Conservation (phyloP, 2,329 filamentous ascomycete genomes). For the Colletotrichum lini region DNA sequence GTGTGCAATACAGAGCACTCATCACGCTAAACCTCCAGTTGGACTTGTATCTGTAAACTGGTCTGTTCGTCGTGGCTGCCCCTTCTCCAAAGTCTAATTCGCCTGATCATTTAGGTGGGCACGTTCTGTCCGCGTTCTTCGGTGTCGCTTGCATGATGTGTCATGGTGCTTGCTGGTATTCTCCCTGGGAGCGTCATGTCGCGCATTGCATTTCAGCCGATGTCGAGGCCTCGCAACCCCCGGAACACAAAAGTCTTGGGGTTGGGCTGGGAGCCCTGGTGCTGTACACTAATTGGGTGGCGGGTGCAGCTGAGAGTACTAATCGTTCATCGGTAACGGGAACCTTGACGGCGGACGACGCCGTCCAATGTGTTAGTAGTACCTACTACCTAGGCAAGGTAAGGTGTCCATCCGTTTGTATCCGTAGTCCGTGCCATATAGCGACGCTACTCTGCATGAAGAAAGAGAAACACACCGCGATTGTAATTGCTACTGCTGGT, state of each 20-base stretch:
- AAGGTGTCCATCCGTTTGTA: too few relatives aligned
- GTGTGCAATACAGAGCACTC: not conserved
- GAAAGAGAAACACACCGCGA: slow-evolving; percentile 13
- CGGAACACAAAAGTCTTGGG: slow-evolving; percentile 12
- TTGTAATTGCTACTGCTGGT: slow-evolving; percentile 2
- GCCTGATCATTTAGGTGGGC: slow-evolving; percentile 9
- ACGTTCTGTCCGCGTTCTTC: slow-evolving; percentile 7
- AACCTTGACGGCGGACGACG: slow-evolving; percentile 27
- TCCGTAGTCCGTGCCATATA: slow-evolving; percentile 6
- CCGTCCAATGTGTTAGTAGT: slow-evolving; percentile 17
- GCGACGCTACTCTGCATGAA: slow-evolving; percentile 20
- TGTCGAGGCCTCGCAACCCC: slow-evolving; percentile 15
- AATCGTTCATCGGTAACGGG: slow-evolving; percentile 12
- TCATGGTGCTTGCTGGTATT: slow-evolving; percentile 20
- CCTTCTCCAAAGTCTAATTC: slow-evolving; percentile 7
- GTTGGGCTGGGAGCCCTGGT: slow-evolving; percentile 24
- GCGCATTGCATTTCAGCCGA: slow-evolving; percentile 23
- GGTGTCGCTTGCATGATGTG: slow-evolving; percentile 1
- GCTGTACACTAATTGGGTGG: slow-evolving; percentile 7
- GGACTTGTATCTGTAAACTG: slow-evolving; percentile 45
- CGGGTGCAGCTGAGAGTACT: slow-evolving; percentile 19
- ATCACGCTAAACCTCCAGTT: not conserved
- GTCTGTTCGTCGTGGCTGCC: not conserved
- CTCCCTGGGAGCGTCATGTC: slow-evolving; percentile 4
- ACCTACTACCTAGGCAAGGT: too few relatives aligned